Evolutionary conservation across 75 land plant species (phyloP), one percentile per base, ranked within the genome.

Genomic region (Chamaecyparis obtusa): DNA sequence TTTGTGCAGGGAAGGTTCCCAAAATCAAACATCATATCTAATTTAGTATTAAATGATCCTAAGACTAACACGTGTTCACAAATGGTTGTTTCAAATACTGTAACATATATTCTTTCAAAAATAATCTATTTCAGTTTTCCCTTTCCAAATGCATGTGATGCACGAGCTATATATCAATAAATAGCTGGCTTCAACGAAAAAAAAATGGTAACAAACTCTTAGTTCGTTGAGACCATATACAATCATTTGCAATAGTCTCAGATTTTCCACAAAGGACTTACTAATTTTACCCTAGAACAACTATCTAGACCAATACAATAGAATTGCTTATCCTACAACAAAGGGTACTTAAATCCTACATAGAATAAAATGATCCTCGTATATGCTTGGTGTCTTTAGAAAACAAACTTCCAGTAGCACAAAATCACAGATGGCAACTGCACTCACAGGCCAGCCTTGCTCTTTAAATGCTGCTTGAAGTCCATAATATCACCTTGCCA

Each of bases 401-500:
- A 24, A 81, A 81, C 30, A 46, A 81, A 43, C 32, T 81, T 81
- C 32, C 43, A 13, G 32, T 46, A 13, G 32, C 51, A 81, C 32
- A 81, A 19, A 78, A 7, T 10, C 43, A 46, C 30, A 44, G 49
- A 81, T 81, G 44, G 49, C 5, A 81, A 81, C 46, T 11, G 83
- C 83, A 46, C 51, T 81, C 83, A 89, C 41, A 96, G 86, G 14
- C 98, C 96, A 48, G 98, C 92, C 90, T 94, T 96, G 57, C 84
- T 89, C 91, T 88, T 96, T 82, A 96, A 88, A 64, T 96, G 98
- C 87, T 87, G 79, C 89, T 96, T 96, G 90, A 96, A 96, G 60
- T 92, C 95, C 93, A 96, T 96, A 79, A 96, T 96, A 79, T 95
- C 98, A 69, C 98, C 98, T 86, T 91, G 93, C 98, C 98, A 96